These are phyloP conservation scores for Daldinia sp. DNA, from an alignment of 2,329 filamentous ascomycete genomes.

Conservation along the genomic window DNA sequence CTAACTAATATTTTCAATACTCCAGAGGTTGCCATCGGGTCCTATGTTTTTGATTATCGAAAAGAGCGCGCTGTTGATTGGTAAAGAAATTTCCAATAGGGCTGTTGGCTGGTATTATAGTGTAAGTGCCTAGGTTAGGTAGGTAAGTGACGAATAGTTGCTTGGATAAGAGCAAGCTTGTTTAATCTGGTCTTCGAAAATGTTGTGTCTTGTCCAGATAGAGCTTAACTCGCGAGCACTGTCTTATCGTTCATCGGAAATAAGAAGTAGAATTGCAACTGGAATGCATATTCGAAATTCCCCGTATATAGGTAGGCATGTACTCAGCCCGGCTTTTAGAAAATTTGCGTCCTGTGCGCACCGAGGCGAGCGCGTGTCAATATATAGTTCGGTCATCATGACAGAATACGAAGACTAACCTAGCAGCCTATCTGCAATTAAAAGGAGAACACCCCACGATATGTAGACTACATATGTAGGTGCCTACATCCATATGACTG, in stretches of 20 bases:
- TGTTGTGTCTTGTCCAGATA: neutral
- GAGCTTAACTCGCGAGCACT: conserved; percentile 7
- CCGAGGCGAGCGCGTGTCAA: conserved; percentile 13
- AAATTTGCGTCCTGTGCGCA: conserved; percentile 10
- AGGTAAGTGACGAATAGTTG: neutral
- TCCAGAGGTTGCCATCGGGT: neutral
- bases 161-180: neutral
- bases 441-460: conserved; percentile 25
- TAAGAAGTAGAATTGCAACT: conserved; percentile 18
- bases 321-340: conserved; percentile 18
- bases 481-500: conserved; percentile 4
- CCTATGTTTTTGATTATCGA: neutral
- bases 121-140: too few species aligned
- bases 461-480: too few species aligned
- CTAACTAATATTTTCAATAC: neutral
- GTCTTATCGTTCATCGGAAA: conserved; percentile 6
- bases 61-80: neutral
- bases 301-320: neutral
- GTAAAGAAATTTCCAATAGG: neutral
- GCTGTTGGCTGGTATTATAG: neutral
- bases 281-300: conserved; percentile 18
- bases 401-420: conserved; percentile 25
- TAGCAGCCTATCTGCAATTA: conserved; percentile 28
- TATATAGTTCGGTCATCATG: conserved; percentile 19
- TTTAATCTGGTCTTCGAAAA: conserved; percentile 4